Percentiles rank a stretch among this genome's conserved stretches.
Conservation (phyloP, 306 rosid species). For the Prunus armeniaca region DNA sequence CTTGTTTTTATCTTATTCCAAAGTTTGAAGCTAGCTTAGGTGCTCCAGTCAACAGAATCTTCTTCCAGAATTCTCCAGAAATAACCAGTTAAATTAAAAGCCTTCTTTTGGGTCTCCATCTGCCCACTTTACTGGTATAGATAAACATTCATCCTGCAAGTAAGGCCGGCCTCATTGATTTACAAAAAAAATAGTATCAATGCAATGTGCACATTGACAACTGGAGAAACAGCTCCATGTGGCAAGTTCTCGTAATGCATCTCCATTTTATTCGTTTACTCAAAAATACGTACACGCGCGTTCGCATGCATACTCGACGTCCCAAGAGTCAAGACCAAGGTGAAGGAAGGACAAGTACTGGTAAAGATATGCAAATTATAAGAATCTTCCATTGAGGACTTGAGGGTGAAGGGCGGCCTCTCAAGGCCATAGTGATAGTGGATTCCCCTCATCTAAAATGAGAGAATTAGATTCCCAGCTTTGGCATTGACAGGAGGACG, state of each 20-base stretch:
- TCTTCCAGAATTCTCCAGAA: constrained; percentile 38
- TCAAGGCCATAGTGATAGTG: constrained; percentile 52
- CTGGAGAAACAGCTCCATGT: constrained; percentile 29
- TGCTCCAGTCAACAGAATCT: constrained; percentile 71
- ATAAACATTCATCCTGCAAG: neutral
- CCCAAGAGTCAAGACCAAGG: neutral
- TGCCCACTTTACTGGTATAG: constrained; percentile 18
- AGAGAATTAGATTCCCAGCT: constrained; percentile 70
- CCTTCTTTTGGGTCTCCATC: constrained; percentile 38
- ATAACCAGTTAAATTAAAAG: constrained; percentile 26
- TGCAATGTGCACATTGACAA: constrained; percentile 19
- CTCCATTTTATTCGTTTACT: neutral
- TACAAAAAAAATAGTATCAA: neutral
- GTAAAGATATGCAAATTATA: constrained; percentile 19
- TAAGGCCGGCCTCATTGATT: neutral
- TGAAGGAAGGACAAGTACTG: neutral
- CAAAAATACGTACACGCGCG: neutral
- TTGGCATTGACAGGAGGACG: constrained; percentile 46
- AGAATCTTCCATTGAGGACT: constrained; percentile 51
- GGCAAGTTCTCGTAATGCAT: neutral
- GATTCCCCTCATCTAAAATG: constrained; percentile 47
- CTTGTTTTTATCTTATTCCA: constrained; percentile 24
- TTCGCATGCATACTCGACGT: neutral
- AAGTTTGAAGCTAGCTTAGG: constrained; percentile 21
- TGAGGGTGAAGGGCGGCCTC: constrained; percentile 30